Percentiles rank a stretch among this genome's conserved stretches.
phyloP scores from a whole-genome alignment of 2,329 filamentous ascomycete species.

The Colletotrichum viniferum region DNA sequence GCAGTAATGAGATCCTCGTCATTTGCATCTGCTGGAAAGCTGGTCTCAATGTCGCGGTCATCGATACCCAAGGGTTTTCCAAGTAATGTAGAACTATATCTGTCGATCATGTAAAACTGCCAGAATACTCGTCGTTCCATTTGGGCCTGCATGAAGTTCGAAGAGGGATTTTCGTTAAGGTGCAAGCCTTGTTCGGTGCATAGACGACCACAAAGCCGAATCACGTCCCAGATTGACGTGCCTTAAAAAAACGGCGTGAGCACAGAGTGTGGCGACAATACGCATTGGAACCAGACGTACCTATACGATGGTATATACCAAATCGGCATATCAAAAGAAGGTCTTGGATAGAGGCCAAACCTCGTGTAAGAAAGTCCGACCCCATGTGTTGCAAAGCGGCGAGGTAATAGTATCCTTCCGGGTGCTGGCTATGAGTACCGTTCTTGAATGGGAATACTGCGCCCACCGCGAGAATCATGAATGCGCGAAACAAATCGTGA shows the following conservation, averaged over 20 bases:
- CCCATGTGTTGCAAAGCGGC: conserved; percentile 37
- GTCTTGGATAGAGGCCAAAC: conserved; percentile 40
- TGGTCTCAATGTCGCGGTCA: conserved; percentile 40
- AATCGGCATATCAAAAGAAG: conserved; percentile 43
- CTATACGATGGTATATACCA: conserved; percentile 47
- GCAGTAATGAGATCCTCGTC: conserved; percentile 33
- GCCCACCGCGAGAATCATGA: conserved; percentile 42
- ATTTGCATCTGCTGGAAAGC: conserved; percentile 37
- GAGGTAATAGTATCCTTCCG: conserved; percentile 44
- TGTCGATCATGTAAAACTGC: conserved; percentile 48
- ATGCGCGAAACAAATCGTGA: conserved; percentile 36
- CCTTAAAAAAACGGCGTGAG: conserved; percentile 18
- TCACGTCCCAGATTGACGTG: conserved; percentile 44
- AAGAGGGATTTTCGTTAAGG: neutral
- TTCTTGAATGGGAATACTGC: conserved; percentile 37
- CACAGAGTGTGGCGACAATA: no score
- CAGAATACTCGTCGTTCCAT: conserved; percentile 45
- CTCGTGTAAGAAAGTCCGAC: conserved; percentile 32
- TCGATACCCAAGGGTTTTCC: conserved; percentile 45
- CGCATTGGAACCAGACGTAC: conserved; percentile 16
- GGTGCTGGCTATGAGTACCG: conserved; percentile 35
- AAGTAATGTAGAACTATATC: conserved; percentile 46
- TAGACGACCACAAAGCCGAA: conserved; percentile 41
- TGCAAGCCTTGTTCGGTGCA: conserved; percentile 44
- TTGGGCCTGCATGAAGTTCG: conserved; percentile 35